Evolutionary conservation across 1,139 yeast species (phyloP).

Genomic region (Kodamaea sp.): DNA sequence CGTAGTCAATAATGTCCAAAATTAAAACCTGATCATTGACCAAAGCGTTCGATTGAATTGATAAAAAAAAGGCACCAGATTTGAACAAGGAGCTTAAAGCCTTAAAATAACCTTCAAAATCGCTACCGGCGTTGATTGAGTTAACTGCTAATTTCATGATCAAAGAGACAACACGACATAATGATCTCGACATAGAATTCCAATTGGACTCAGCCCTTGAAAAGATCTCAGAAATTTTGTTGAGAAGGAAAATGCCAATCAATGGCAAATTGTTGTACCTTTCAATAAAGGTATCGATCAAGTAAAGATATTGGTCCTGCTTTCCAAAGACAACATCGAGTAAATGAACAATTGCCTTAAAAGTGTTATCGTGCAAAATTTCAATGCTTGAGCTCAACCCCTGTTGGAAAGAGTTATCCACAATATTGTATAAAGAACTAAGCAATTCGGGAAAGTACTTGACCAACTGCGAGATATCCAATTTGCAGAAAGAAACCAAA

Average conservation of each 20-base stretch:
- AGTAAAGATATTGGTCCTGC: conserved; percentile 60
- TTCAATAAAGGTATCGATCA: conserved; percentile 51
- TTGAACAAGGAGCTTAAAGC: conserved; percentile 35
- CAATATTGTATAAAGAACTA: conserved; percentile 44
- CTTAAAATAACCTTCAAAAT: conserved; percentile 33
- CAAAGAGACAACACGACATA: conserved; percentile 59
- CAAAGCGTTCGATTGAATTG: conserved; percentile 46
- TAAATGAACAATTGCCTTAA: conserved; percentile 60
- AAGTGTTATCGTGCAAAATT: conserved; percentile 39
- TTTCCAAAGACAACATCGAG: conserved; percentile 66
- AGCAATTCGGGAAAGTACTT: conserved; percentile 57
- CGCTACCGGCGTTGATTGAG: conserved; percentile 24
- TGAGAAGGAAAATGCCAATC: conserved; percentile 53
- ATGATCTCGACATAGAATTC: conserved; percentile 63
- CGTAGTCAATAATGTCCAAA: conserved; percentile 58
- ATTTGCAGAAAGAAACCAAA: conserved; percentile 40
- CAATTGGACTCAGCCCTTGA: conserved; percentile 54
- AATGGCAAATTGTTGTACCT: conserved; percentile 40
- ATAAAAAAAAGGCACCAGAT: conserved; percentile 49
- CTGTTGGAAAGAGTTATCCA: conserved; percentile 29
- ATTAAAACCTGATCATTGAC: conserved; percentile 61
- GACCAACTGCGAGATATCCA: conserved; percentile 50
- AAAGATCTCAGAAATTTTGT: conserved; percentile 49
- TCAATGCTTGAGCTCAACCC: conserved; percentile 30
- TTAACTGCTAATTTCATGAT: conserved; percentile 44